A percentile compares a stretch with the other conserved stretches of the same genome.
phyloP scores from a whole-genome alignment of 306 rosid genomes.

The Rubus parviflorus region DNA sequence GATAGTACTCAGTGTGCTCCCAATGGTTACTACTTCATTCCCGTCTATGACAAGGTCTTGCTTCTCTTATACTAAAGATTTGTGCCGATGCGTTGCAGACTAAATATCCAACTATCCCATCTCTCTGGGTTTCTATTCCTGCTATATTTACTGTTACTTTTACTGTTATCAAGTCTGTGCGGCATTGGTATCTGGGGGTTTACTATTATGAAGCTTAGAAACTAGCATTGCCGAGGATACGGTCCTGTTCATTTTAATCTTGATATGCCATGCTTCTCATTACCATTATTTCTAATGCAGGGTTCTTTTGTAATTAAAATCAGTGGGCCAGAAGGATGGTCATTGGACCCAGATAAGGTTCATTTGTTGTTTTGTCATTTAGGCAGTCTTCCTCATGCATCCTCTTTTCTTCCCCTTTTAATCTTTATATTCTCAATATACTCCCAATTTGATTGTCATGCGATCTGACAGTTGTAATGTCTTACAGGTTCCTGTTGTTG shows the following conservation, averaged over 20 bases:
- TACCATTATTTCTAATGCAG: slow-evolving; percentile 43
- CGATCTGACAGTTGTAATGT: slow-evolving; percentile 6
- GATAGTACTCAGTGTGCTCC: slow-evolving; percentile 98
- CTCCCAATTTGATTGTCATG: slow-evolving; percentile 20
- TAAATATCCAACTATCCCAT: no score
- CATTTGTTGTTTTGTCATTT: slow-evolving; percentile 1
- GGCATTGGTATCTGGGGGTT: background rate
- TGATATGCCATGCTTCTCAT: slow-evolving; percentile 24
- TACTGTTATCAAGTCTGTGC: no score
- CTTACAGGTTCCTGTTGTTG: slow-evolving; percentile 76
- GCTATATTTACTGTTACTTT: no score
- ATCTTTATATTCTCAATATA: background rate
- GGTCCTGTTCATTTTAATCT: background rate
- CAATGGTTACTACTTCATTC: slow-evolving; percentile 97
- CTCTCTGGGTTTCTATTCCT: no score
- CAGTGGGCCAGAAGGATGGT: slow-evolving; percentile 95
- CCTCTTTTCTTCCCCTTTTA: background rate
- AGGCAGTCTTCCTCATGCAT: background rate
- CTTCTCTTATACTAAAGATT: background rate
- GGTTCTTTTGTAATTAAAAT: slow-evolving; percentile 83
- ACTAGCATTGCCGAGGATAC: background rate
- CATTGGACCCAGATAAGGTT: slow-evolving; percentile 94
- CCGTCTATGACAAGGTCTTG: slow-evolving; percentile 92
- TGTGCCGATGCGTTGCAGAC: no score
- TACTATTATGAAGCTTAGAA: background rate